A percentile compares a stretch with the other conserved stretches of the same genome.
Evolutionary conservation across 371 early-diverging fungal genomes (phyloP).

Genomic region (Syncephalis plumigaleata): DNA sequence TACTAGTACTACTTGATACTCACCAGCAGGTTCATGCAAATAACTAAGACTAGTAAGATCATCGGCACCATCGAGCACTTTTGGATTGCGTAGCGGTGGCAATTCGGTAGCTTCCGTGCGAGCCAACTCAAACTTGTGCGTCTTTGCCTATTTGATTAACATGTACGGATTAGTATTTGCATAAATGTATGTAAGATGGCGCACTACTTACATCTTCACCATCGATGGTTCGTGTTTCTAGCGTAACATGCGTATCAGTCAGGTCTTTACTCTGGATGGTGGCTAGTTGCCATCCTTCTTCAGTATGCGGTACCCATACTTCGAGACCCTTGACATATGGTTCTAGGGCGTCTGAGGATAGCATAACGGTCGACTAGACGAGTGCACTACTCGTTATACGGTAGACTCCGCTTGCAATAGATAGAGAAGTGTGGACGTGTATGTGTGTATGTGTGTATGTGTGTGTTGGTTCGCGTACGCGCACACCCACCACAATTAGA

Average conservation of each 20-base stretch:
- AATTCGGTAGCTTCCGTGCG: slow-evolving; percentile 13
- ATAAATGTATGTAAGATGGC: too few relatives aligned
- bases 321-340: slow-evolving; percentile 48
- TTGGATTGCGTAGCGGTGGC: slow-evolving; percentile 84
- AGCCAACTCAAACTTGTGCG: too few relatives aligned
- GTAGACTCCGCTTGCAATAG: too few relatives aligned
- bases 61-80: slow-evolving; percentile 71
- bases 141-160: too few relatives aligned
- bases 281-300: slow-evolving; percentile 76
- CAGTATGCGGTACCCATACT: slow-evolving; percentile 81
- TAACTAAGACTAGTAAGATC: slow-evolving; percentile 83
- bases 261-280: slow-evolving; percentile 34
- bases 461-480: too few relatives aligned
- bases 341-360: slow-evolving; percentile 28
- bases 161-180: too few relatives aligned
- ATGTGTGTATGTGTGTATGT: too few relatives aligned
- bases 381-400: too few relatives aligned
- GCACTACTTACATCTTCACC: too few relatives aligned
- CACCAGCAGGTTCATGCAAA: slow-evolving; percentile 79
- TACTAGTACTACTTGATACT: not conserved
- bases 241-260: slow-evolving; percentile 10
- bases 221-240: too few relatives aligned
- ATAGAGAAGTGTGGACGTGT: too few relatives aligned
- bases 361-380: slow-evolving; percentile 1
- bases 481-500: too few relatives aligned